Base-by-base conservation (phyloP, 768 basidiomycete species). In the Tulasnella calospora region DNA sequence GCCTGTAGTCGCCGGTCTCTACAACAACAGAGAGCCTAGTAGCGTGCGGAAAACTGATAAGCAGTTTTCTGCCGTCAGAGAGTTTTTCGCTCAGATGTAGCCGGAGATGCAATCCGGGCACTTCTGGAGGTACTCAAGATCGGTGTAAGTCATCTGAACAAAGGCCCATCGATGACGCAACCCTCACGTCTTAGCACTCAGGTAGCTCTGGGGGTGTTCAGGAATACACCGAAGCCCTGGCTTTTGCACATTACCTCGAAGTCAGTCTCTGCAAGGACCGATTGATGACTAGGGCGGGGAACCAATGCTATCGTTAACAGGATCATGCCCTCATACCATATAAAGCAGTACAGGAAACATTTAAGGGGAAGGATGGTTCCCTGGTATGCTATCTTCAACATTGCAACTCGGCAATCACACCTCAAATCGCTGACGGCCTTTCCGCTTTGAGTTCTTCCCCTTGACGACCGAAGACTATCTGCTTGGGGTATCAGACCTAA, bases 211-310 rank as follows among this genome's bases (percentile, higher is more conserved):
- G 85, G 2, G 87, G 96, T 4, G 84, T 99, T 38, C 96, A 99
- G 84, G 98, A 99, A 85, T 99, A 95, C 84, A 94, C 98, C 80
- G 98, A 99, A 84, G 96, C 94, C 0, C 85, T 95, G 78, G 92
- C 94, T 81, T 96, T 98, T 83, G 88, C 93, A 0, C 89, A 96
- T 84, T 98, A 93, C 83, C 88, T 97, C 72, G 89, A 93, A 78
- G 77, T 78, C 30, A 51, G 44, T 41, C 55, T 70, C 69, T 27
- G 5, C 27, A 67, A 35, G 17, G 33, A n/a, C 6, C 55, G 44
- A 40, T 57, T 44, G n/a, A 57, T 36, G 35, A 35, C 46, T 40
- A 36, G 36, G 55, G 46, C 38, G 33, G 27, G 57, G 36, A 76
- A 44, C 57, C 61, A 76, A 76, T 69, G 74, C 46, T 47, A 27